Conservation (phyloP, 192 early-diverging fungal species). For the Dimargaris cristalligena region DNA sequence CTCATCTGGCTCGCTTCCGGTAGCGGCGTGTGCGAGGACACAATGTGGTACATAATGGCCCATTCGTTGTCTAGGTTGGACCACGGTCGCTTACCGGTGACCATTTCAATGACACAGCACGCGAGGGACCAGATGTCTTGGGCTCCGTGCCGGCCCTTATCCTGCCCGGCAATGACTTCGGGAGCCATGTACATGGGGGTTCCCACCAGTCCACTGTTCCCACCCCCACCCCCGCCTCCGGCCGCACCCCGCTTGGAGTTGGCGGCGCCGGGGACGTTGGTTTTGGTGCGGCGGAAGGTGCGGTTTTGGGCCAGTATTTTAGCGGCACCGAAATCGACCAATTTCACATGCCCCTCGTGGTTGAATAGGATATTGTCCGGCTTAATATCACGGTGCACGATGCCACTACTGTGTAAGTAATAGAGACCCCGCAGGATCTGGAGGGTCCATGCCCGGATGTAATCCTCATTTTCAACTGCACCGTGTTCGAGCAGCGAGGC, state of each 20-base stretch:
- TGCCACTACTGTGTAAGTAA: conserved; percentile 68
- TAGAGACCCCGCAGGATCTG: conserved; percentile 70
- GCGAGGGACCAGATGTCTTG: conserved; percentile 90
- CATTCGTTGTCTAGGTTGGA: conserved; percentile 80
- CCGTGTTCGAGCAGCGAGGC: conserved; percentile 61
- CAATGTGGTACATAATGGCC: conserved; percentile 87
- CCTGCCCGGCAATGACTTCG: conserved; percentile 69
- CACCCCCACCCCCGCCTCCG: no score
- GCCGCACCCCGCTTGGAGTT: not conserved
- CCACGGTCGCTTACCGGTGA: conserved; percentile 80
- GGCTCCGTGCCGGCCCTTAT: conserved; percentile 52
- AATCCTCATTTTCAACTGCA: conserved; percentile 54
- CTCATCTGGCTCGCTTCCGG: conserved; percentile 52
- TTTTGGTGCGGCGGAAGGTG: conserved; percentile 13
- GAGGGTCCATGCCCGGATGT: conserved; percentile 49
- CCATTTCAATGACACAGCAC: conserved; percentile 82
- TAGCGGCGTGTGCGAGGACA: conserved; percentile 54
- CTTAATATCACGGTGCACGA: conserved; percentile 84
- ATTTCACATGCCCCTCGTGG: conserved; percentile 58
- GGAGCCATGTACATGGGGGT: conserved; percentile 45
- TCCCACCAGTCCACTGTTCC: conserved; percentile 30
- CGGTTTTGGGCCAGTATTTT: conserved; percentile 61
- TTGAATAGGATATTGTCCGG: conserved; percentile 60
- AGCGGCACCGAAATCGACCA: conserved; percentile 82
- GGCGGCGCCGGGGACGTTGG: conserved; percentile 11